phyloP scores from a whole-genome alignment of 768 basidiomycete genomes.

The Suillus subaureus region DNA sequence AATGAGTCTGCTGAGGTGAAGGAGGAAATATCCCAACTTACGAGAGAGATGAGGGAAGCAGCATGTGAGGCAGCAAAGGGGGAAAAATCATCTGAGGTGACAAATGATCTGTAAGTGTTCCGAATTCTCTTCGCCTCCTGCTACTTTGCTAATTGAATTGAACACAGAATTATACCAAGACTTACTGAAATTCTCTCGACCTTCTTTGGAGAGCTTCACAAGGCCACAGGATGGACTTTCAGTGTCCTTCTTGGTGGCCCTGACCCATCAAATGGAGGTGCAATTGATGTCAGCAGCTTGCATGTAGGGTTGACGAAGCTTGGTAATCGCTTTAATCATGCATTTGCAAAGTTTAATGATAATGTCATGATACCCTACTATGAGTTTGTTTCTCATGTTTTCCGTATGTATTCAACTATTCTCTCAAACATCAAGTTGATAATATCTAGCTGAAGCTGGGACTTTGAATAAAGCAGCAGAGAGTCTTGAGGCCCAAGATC shows the following conservation, averaged over 20 bases:
- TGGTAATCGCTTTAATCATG: not conserved
- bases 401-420: not conserved
- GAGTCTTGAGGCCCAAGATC: no score
- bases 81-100: not conserved
- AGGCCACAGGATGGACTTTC: not conserved
- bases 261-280: no score
- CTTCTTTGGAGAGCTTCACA: not conserved
- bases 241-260: no score
- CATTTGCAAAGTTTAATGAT: not conserved
- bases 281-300: not conserved
- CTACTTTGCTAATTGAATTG: not conserved
- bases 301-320: not conserved
- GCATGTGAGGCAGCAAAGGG: no score
- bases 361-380: not conserved
- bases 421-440: not conserved
- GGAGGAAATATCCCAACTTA: not conserved
- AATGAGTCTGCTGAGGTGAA: not conserved
- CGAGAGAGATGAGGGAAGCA: not conserved
- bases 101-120: not conserved
- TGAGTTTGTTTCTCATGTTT: not conserved
- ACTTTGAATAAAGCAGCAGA: no score
- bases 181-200: not conserved
- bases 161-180: not conserved
- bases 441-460: not conserved
- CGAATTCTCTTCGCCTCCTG: not conserved